A percentile compares a stretch with the other conserved stretches of the same genome.
phyloP scores from a whole-genome alignment of 768 basidiomycete genomes.

The Mycena polygramma region DNA sequence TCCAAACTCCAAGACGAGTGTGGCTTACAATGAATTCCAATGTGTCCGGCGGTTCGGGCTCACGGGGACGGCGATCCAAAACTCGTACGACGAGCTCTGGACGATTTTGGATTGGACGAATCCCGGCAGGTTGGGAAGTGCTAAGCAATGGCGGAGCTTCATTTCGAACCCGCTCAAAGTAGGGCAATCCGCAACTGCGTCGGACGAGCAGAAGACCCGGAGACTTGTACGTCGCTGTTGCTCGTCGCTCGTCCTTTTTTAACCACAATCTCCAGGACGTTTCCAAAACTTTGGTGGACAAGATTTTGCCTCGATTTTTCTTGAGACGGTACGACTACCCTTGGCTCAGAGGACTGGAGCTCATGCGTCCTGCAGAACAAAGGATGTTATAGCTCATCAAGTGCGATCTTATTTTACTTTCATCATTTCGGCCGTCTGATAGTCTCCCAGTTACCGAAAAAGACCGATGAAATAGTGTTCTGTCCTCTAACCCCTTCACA shows the following conservation, averaged over 20 bases:
- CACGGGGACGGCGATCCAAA: slow-evolving; percentile 87
- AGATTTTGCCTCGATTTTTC: slow-evolving; percentile 86
- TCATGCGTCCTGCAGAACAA: slow-evolving; percentile 64
- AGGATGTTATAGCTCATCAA: slow-evolving; percentile 80
- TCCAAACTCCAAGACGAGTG: slow-evolving; percentile 70
- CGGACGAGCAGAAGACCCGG: slow-evolving; percentile 70
- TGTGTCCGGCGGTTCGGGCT: slow-evolving; percentile 85
- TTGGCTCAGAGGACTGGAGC: neutral
- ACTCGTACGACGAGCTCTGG: slow-evolving; percentile 92
- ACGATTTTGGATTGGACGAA: slow-evolving; percentile 94
- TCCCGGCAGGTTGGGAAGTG: slow-evolving; percentile 80
- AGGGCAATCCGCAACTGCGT: slow-evolving; percentile 77
- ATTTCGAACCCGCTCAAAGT: slow-evolving; percentile 75
- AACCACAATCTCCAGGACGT: slow-evolving; percentile 57
- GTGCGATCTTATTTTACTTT: slow-evolving; percentile 45
- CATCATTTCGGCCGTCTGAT: neutral
- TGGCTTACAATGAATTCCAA: slow-evolving; percentile 77
- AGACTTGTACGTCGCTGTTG: slow-evolving; percentile 56
- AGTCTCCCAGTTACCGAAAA: slow-evolving; percentile 77
- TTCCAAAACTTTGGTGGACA: slow-evolving; percentile 71
- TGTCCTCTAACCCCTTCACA: slow-evolving; percentile 87
- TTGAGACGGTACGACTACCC: slow-evolving; percentile 70
- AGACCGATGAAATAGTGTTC: slow-evolving; percentile 93
- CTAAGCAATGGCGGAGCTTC: slow-evolving; percentile 81
- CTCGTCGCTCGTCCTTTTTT: slow-evolving; percentile 2